Conservation (phyloP, 1,139 yeast genomes). For the Saccharomyces hybrid region DNA sequence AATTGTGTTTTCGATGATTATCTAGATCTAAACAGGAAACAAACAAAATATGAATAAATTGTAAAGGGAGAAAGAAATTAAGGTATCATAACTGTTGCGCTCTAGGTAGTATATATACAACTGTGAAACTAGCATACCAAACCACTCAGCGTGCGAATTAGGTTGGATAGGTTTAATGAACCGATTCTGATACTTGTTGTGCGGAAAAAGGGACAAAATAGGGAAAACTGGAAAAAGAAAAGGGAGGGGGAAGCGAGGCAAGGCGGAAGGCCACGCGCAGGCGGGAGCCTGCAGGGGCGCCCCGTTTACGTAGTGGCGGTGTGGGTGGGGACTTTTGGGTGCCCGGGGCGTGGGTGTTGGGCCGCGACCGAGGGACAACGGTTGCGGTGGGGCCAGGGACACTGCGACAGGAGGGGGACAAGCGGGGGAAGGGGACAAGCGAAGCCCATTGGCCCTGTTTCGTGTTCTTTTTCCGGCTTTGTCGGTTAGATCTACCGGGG, state of each 20-base stretch:
- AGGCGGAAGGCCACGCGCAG: background rate
- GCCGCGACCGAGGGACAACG: background rate
- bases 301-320: background rate
- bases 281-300: background rate
- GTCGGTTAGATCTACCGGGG: background rate
- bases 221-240: conserved; percentile 1
- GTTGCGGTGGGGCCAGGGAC: conserved; percentile 2
- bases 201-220: conserved; percentile 1
- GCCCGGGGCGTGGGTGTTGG: background rate
- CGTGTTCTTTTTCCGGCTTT: too few species aligned
- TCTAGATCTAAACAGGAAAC: background rate
- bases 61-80: background rate
- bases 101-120: background rate
- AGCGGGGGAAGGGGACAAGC: too few species aligned
- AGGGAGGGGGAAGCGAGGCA: conserved; percentile 1
- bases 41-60: too few species aligned
- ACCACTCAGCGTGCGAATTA: background rate
- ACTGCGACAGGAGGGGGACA: conserved; percentile 1
- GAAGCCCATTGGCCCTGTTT: background rate
- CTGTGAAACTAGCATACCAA: background rate
- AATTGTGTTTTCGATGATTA: background rate
- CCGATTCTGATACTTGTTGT: conserved; percentile 1
- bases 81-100: background rate
- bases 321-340: conserved; percentile 1
- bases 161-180: background rate